Conservation (phyloP, 257 asterid genomes). For the Nicotiana paniculata region DNA sequence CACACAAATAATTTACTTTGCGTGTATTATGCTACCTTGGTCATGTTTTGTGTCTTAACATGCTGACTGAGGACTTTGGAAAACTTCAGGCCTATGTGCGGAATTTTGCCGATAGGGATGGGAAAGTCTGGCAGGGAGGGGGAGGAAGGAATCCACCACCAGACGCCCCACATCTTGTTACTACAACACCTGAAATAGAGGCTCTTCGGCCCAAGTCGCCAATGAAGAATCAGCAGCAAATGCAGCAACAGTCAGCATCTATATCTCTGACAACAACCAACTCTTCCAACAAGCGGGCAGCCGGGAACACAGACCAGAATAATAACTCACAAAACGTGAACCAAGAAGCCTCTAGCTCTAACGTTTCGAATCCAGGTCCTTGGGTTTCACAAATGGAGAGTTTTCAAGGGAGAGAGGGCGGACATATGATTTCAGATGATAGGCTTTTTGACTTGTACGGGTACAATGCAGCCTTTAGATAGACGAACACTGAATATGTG, state of each 20-base stretch:
- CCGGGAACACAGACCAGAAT: conserved; percentile 62
- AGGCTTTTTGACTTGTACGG: conserved; percentile 52
- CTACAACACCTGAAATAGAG: conserved; percentile 90
- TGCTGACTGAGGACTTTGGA: conserved; percentile 14
- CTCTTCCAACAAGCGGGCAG: conserved; percentile 54
- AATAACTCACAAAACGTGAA: conserved; percentile 39
- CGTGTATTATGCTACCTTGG: background rate
- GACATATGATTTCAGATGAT: conserved; percentile 41
- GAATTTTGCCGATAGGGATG: conserved; percentile 76
- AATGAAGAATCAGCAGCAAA: conserved; percentile 90
- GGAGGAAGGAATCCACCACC: conserved; percentile 99
- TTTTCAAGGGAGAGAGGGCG: conserved; percentile 52
- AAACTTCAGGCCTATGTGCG: conserved; percentile 54
- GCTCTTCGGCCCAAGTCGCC: conserved; percentile 95
- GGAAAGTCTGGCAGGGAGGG: conserved; percentile 92
- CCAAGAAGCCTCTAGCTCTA: conserved; percentile 65
- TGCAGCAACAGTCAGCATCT: conserved; percentile 59
- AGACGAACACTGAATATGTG: conserved; percentile 37
- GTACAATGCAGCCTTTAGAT: conserved; percentile 47
- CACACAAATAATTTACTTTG: background rate
- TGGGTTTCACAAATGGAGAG: conserved; percentile 54
- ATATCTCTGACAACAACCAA: conserved; percentile 59
- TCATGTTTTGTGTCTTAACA: background rate
- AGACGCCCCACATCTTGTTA: conserved; percentile 89
- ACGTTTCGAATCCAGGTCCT: conserved; percentile 43